These are phyloP conservation scores for Spizellomyces sp. DNA, from an alignment of 192 early-diverging fungal species.

Conservation along the genomic window DNA sequence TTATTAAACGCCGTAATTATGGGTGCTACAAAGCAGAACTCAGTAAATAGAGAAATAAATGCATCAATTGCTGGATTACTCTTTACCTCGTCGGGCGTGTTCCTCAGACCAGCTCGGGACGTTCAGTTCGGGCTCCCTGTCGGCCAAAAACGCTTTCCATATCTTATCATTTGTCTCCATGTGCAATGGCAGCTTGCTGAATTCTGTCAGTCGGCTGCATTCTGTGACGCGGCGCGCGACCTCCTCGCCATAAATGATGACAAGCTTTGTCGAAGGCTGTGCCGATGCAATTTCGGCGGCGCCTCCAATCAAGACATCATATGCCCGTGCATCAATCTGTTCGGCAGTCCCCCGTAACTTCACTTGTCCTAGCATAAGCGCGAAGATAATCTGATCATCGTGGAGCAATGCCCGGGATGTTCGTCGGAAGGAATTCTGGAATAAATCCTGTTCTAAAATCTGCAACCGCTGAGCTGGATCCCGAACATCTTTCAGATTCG, in stretches of 20 bases:
- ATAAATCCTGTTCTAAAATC: constrained; percentile 81
- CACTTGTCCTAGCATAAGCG: constrained; percentile 85
- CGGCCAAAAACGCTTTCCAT: constrained; percentile 43
- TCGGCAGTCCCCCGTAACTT: constrained; percentile 67
- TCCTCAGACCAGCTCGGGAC: constrained; percentile 30
- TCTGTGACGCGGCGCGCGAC: constrained; percentile 16
- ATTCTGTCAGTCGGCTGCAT: constrained; percentile 21
- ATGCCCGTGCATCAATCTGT: constrained; percentile 64
- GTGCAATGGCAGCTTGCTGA: constrained; percentile 31
- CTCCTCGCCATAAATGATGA: constrained; percentile 35
- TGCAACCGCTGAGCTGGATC: constrained; percentile 73
- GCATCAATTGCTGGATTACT: too few species aligned
- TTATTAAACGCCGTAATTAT: constrained; percentile 58
- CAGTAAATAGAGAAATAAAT: constrained; percentile 1
- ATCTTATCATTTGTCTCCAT: constrained; percentile 27
- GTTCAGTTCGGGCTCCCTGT: constrained; percentile 35
- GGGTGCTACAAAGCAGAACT: constrained; percentile 4
- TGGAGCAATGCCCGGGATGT: constrained; percentile 85
- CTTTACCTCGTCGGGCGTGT: background rate
- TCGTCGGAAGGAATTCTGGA: constrained; percentile 76
- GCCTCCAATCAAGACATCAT: constrained; percentile 70
- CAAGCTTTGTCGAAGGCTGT: constrained; percentile 5
- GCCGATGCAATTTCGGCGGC: constrained; percentile 46
- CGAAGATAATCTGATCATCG: constrained; percentile 88
- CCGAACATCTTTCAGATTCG: constrained; percentile 33